Percentiles rank a stretch among this genome's conserved stretches.
Evolutionary conservation across 345 rosid genomes (phyloP).

Genomic region (Geranium rotundifolium): DNA sequence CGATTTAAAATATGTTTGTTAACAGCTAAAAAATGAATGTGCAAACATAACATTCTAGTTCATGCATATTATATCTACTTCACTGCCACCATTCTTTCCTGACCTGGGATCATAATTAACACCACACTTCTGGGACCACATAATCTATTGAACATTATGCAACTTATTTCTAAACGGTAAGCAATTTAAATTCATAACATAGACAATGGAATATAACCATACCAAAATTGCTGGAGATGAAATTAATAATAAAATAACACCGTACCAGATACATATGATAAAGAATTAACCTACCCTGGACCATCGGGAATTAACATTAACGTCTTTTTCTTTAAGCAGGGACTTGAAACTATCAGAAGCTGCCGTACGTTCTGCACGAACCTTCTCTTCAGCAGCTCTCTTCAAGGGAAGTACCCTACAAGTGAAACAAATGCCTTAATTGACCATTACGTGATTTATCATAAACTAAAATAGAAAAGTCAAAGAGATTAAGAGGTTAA

Average conservation of each 20-base stretch:
- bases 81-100: background rate
- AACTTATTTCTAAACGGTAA: background rate
- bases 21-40: background rate
- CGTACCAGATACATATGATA: background rate
- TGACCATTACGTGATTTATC: background rate
- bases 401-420: conserved; percentile 66
- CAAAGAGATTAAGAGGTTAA: conserved; percentile 15
- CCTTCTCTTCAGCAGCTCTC: conserved; percentile 68
- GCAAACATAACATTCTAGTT: background rate
- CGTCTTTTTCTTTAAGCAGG: conserved; percentile 65
- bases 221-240: background rate
- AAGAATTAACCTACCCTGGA: conserved; percentile 47
- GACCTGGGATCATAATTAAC: background rate
- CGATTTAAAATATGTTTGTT: background rate
- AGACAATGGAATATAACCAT: background rate
- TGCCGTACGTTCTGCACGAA: conserved; percentile 58
- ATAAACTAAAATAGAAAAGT: conserved; percentile 5
- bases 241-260: too few relatives aligned
- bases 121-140: background rate
- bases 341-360: conserved; percentile 65
- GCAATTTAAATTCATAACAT: background rate
- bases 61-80: too few relatives aligned
- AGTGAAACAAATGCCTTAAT: conserved; percentile 8
- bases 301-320: conserved; percentile 68
- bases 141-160: background rate